Evolutionary conservation across 129 eudicot genomes (phyloP), one percentile per base, ranked within the genome.

Genomic region (Cynara cardunculus): DNA sequence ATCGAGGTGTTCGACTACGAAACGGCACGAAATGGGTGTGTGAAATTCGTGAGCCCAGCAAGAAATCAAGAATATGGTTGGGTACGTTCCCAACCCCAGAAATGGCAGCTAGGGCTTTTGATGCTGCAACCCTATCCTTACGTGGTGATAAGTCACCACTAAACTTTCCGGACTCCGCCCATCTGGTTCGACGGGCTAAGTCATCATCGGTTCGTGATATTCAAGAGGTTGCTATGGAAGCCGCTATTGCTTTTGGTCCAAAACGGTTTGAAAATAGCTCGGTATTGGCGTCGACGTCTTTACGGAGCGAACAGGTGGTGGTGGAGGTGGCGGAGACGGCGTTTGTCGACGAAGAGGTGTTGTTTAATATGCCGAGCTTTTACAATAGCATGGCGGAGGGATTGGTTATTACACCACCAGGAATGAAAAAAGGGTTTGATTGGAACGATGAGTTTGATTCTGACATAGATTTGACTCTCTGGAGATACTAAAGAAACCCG

Each of bases 41-140:
- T 9, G 90, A 87, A 64, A 71, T 85, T 13, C 88, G 85, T 0
- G 90, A 87, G 19, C 88, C 90, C 0, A 78, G n/a, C 25, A 87
- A 85, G 59, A 84, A 80, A 41, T 34, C 86, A 44, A 85, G 85
- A 71, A 82, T 87, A 2, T 84, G 90, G 90, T 66, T 87, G 25
- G 90, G 90, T 14, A 87, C 90, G 5, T 87, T 78, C 79, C 80
- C 83, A 2, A 87, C 84, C 18, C 81, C 90, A 7, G 88, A 87
- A 69, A 84, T 84, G 90, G 90, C 90, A 0, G 90, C 88, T 6
- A 75, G 88, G 25, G 90, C 87, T 49, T 73, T 84, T 31, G 90
- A 84, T 39, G 82, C 84, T 21, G 86, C 90, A 25, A 79, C 82
- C 73, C 30, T 87, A 24, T 27, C 88, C 18, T 75, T 87, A 2